phyloP scores from a whole-genome alignment of 148 eudicot genomes.

The Dianthus caryophyllus region DNA sequence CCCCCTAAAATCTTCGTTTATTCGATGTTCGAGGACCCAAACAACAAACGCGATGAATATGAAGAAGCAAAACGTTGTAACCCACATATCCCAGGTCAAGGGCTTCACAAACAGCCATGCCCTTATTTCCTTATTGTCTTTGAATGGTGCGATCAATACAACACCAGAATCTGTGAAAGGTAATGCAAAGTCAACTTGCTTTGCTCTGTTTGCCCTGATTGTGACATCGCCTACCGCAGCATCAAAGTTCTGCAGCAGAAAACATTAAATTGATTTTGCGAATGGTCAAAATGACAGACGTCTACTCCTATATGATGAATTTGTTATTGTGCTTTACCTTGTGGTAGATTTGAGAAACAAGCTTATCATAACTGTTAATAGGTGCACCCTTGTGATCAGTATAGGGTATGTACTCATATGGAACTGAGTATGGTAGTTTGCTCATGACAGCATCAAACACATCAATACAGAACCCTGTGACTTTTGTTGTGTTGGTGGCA shows the following conservation, averaged over 20 bases:
- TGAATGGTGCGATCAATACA: slow-evolving; percentile 42
- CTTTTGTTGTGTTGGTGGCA: slow-evolving; percentile 22
- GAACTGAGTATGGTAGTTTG: slow-evolving; percentile 41
- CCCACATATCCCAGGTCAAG: slow-evolving; percentile 54
- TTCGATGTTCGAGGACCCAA: slow-evolving; percentile 69
- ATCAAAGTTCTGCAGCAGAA: slow-evolving; percentile 45
- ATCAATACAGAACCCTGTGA: slow-evolving; percentile 51
- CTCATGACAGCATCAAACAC: slow-evolving; percentile 51
- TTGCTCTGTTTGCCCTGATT: slow-evolving; percentile 43
- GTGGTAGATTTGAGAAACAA: slow-evolving; percentile 28
- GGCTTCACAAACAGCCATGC: slow-evolving; percentile 77
- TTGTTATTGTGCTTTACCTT: slow-evolving; percentile 20
- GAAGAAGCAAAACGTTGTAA: slow-evolving; percentile 45
- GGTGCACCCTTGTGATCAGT: slow-evolving; percentile 24
- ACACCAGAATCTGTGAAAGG: slow-evolving; percentile 71
- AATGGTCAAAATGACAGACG: not conserved
- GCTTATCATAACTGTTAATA: slow-evolving; percentile 25
- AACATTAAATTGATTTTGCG: not conserved
- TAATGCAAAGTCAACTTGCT: slow-evolving; percentile 48
- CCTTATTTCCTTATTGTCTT: slow-evolving; percentile 36
- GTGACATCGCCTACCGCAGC: slow-evolving; percentile 61
- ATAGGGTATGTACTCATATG: slow-evolving; percentile 46
- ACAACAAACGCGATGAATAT: slow-evolving; percentile 63
- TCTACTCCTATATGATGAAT: not conserved
- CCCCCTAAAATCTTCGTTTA: slow-evolving; percentile 53